Percentiles rank a stretch among this genome's conserved stretches.
phyloP scores from a whole-genome alignment of 2,329 filamentous ascomycete genomes.

The Penicillium sp. region DNA sequence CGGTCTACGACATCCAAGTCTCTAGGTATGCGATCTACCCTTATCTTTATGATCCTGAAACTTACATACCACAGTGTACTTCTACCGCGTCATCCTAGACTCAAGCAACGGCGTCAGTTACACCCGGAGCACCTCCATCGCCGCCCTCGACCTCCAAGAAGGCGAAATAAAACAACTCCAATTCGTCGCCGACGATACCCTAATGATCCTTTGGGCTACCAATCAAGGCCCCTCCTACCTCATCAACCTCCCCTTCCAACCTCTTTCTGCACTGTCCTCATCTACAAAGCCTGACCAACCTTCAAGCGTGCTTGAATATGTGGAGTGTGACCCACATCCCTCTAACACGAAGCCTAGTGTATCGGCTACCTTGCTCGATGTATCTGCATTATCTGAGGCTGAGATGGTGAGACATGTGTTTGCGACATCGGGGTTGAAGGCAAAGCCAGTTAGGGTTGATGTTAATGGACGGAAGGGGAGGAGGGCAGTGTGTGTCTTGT shows the following conservation, averaged over 20 bases:
- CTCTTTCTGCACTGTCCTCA: conserved; percentile 5
- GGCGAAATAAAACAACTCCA: conserved; percentile 59
- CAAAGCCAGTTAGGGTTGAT: conserved; percentile 50
- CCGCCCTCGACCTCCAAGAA: conserved; percentile 33
- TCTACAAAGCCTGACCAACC: conserved; percentile 8
- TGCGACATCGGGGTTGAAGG: conserved; percentile 42
- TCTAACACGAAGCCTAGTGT: conserved; percentile 13
- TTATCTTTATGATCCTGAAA: not conserved
- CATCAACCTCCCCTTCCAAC: conserved; percentile 35
- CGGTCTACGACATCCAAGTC: conserved; percentile 35
- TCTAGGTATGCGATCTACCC: conserved; percentile 26
- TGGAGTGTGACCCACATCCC: conserved; percentile 12
- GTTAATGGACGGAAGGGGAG: conserved; percentile 58
- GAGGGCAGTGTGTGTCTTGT: conserved; percentile 56
- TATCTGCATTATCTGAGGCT: conserved; percentile 19
- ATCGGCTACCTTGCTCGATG: conserved; percentile 17
- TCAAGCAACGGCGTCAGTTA: conserved; percentile 62
- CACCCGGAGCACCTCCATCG: conserved; percentile 32
- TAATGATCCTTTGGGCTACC: conserved; percentile 58
- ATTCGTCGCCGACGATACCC: conserved; percentile 63
- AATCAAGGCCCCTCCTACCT: conserved; percentile 22
- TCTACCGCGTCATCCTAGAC: conserved; percentile 56
- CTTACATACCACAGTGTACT: conserved; percentile 47
- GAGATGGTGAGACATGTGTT: conserved; percentile 51
- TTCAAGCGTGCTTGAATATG: conserved; percentile 19